Evolutionary conservation across 768 basidiomycete genomes (phyloP).

Genomic region (Lactifluus volemus): DNA sequence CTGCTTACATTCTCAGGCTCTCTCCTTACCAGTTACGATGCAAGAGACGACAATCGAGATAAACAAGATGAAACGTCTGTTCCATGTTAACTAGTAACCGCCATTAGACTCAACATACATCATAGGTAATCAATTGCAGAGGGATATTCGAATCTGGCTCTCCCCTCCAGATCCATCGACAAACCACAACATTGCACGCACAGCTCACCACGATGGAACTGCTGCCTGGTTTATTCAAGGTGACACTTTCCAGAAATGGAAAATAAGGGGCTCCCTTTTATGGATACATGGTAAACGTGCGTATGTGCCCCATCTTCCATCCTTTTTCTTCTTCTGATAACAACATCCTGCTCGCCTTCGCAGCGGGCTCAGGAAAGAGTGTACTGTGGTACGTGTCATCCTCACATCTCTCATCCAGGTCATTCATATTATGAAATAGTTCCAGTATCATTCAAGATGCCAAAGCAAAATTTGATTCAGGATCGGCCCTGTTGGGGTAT

Average conservation of each 20-base stretch:
- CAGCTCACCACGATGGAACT: neutral
- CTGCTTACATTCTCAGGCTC: neutral
- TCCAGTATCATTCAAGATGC: neutral
- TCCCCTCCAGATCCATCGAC: slow-evolving; percentile 2
- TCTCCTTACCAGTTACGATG: neutral
- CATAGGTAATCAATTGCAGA: neutral
- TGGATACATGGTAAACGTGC: slow-evolving; percentile 6
- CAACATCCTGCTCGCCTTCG: neutral
- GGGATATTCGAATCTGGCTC: neutral
- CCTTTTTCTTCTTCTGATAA: too few relatives aligned
- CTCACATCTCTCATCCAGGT: neutral
- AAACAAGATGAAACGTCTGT: neutral
- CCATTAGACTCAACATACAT: neutral
- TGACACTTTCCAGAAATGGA: neutral
- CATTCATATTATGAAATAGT: neutral
- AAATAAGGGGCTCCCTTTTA: neutral
- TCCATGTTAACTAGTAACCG: neutral
- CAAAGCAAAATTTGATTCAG: neutral
- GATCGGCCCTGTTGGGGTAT: neutral
- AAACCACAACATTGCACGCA: neutral
- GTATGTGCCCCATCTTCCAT: neutral
- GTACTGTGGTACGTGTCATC: neutral
- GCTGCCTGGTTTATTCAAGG: neutral
- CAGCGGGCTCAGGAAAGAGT: slow-evolving; percentile 2
- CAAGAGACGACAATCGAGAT: neutral